Base-by-base conservation (phyloP, 129 eudicot species). In the Silybum marianum region DNA sequence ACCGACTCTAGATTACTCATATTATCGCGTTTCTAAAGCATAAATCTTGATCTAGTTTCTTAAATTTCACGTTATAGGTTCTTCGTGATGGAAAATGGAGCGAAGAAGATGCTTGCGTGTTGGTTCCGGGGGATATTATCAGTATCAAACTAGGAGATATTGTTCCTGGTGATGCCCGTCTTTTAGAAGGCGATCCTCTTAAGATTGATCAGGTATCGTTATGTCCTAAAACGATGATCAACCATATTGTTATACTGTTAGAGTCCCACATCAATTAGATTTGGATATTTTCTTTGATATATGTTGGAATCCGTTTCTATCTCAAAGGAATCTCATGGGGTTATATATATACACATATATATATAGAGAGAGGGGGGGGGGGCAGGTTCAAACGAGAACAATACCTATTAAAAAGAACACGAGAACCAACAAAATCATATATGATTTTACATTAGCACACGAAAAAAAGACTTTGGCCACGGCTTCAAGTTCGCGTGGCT, bases 121-220 rank as follows among this genome's bases (percentile, higher is more conserved):
- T 93, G 83, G 98, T 93, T 83, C 98, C 97, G 0, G 98, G 98
- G 3, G 98, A 93, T 72, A 91, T 93, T 67, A 72, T 91, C 72
- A 93, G 98, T 77, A 91, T 93, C 81, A 93, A 91, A 79, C 91
- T 93, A 1, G 98, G 98, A 19, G 98, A 93, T 36, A 93, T 93
- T 24, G 82, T 93, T 65, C 97, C 98, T 39, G 94, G 89, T 65
- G 98, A 93, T 85, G 98, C 98, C 4, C 97, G 98, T 77, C 97
- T 93, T 78, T 39, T 93, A 6, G 91, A 93, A 80, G 98, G 98
- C 19, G 98, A 93, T 73, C 93, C 98, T 12, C 86, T 93, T 12
- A 93, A 93, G 83, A 93, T 91, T 76, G 98, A 93, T 82, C 98
- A 93, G 95, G 98, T 90, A 58, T 28, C 48, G 11, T 21, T 80